These are phyloP conservation scores for Cynanchum wilfordii DNA, from an alignment of 257 asterid species.

Conservation along the genomic window DNA sequence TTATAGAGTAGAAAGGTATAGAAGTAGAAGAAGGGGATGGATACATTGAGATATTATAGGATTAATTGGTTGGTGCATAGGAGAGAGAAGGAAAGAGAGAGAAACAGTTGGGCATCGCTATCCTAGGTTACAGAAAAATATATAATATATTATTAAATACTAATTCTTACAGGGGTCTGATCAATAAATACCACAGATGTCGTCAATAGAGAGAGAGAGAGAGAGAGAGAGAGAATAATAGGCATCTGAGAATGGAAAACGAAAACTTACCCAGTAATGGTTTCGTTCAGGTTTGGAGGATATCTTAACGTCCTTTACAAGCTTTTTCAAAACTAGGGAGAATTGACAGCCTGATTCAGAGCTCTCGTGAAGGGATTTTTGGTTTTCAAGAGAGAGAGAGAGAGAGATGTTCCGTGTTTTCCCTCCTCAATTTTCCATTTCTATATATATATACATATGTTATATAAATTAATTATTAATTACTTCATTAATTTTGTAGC, in stretches of 20 bases:
- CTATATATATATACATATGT: background rate
- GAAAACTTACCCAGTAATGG: conserved; percentile 22
- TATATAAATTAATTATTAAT: too few relatives aligned
- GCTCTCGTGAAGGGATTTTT: background rate
- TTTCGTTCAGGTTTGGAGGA: conserved; percentile 25
- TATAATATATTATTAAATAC: background rate
- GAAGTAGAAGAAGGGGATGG: background rate
- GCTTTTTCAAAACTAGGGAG: conserved; percentile 9
- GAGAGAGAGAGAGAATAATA: conserved; percentile 5
- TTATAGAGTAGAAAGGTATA: conserved; percentile 11
- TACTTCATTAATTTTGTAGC: too few relatives aligned
- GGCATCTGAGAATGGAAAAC: conserved; percentile 14
- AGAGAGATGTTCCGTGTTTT: conserved; percentile 14
- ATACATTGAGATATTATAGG: conserved; percentile 3
- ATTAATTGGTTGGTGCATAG: conserved; percentile 17
- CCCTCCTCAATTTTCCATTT: conserved; percentile 8
- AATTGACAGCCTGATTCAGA: conserved; percentile 12
- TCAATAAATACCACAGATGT: conserved; percentile 16
- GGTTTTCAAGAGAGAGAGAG: too few relatives aligned
- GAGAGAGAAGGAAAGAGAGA: conserved; percentile 1
- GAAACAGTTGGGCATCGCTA: conserved; percentile 29
- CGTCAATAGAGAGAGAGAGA: background rate
- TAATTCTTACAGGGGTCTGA: conserved; percentile 10
- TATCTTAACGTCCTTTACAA: conserved; percentile 26
- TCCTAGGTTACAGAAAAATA: conserved; percentile 22